Conservation (phyloP, 139 green algal species). For the Haematococcus sp. region DNA sequence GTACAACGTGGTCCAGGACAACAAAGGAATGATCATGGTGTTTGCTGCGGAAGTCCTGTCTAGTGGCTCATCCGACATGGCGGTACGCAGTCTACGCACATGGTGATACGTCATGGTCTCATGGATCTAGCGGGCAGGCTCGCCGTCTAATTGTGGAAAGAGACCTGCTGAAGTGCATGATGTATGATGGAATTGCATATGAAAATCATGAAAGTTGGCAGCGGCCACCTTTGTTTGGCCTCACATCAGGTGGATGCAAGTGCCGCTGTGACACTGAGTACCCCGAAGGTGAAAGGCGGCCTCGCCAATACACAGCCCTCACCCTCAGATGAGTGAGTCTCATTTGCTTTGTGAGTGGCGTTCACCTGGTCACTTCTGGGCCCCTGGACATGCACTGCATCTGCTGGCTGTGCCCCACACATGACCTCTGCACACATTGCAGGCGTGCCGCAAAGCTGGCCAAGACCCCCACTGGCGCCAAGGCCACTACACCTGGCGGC, state of each 20-base stretch:
- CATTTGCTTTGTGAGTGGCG: not conserved
- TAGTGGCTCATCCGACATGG: not conserved
- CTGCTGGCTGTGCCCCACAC: not conserved
- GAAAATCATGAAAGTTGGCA: too few species aligned
- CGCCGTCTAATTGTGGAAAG: not conserved
- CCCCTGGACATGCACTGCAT: not conserved
- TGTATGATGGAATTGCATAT: too few species aligned
- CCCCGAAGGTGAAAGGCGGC: too few species aligned
- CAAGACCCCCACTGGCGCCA: slow-evolving; percentile 16
- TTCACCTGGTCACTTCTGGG: not conserved
- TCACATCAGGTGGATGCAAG: too few species aligned
- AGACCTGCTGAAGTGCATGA: not conserved
- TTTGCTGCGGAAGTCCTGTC: not conserved
- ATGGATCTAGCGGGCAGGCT: too few species aligned
- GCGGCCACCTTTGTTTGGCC: too few species aligned
- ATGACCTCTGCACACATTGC: not conserved
- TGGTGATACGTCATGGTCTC: too few species aligned
- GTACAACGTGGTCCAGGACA: not conserved
- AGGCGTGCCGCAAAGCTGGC: slow-evolving; percentile 7
- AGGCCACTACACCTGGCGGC: not conserved
- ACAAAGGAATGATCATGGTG: not conserved
- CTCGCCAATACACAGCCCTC: slow-evolving; percentile 22
- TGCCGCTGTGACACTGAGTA: too few species aligned
- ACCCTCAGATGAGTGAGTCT: slow-evolving; percentile 37
- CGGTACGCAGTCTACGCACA: too few species aligned